These are phyloP conservation scores for Alternaria gansuensis DNA, from an alignment of 2,329 filamentous ascomycete genomes.

Conservation along the genomic window DNA sequence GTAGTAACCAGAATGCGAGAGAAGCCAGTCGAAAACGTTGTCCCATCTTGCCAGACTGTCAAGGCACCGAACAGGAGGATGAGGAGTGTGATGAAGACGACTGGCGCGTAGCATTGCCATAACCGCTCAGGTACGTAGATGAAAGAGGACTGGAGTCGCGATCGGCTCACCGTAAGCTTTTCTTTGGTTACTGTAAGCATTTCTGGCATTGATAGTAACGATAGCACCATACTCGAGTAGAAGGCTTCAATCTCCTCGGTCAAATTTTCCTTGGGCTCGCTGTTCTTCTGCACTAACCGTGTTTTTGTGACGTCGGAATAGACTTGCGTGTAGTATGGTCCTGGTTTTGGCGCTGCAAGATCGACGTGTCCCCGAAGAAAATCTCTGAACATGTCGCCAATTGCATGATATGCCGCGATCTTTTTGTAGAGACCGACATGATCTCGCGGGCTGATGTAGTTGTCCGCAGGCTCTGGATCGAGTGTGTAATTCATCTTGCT, in stretches of 20 bases:
- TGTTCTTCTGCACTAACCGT: constrained; percentile 53
- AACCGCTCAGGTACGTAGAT: constrained; percentile 43
- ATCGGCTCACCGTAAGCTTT: constrained; percentile 31
- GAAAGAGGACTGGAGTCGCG: constrained; percentile 42
- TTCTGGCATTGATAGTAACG: constrained; percentile 48
- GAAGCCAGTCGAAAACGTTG: constrained; percentile 48
- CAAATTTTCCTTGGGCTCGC: constrained; percentile 37
- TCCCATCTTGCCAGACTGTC: constrained; percentile 48
- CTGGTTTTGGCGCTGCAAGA: constrained; percentile 39
- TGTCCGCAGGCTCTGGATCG: constrained; percentile 32
- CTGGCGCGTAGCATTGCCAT: constrained; percentile 48
- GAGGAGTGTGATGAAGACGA: constrained; percentile 42
- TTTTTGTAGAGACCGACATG: constrained; percentile 46
- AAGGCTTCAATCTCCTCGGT: constrained; percentile 37
- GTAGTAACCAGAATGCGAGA: constrained; percentile 49
- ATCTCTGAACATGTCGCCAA: constrained; percentile 43
- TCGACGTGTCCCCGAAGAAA: constrained; percentile 47
- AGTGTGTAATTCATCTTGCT: constrained; percentile 51
- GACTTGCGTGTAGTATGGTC: constrained; percentile 39
- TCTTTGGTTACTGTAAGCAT: constrained; percentile 38
- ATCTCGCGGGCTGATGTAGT: constrained; percentile 38
- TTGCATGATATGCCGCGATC: constrained; percentile 47
- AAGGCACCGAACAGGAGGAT: constrained; percentile 41
- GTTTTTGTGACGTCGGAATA: constrained; percentile 55
- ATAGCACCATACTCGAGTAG: constrained; percentile 49